Base-by-base conservation (phyloP, 352 stramenopile species). In the Globisporangium sylvaticum region DNA sequence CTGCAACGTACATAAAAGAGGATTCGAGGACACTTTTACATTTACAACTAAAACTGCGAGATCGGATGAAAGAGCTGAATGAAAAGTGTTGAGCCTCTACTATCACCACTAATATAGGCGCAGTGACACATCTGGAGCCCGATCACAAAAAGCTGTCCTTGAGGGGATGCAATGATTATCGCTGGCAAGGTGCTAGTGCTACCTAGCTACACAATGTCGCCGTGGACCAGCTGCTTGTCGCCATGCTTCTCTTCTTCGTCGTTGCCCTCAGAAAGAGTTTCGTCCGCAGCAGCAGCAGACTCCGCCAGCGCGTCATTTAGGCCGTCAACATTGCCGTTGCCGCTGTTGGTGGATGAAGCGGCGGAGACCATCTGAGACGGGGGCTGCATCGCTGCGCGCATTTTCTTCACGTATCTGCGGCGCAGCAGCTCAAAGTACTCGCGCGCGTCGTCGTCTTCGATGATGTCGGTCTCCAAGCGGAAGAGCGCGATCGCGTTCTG, bases 401-500 rank as follows among this genome's bases (percentile, higher is more conserved):
- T 71, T 58, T 74, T 83, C 76, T 92, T 90, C 27, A 80, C 25
- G 57, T 91, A 90, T 4, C 72, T 71, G 50, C 69, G 66, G 15
- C 79, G 77, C n/a, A 92, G 65, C 37, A 78, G 22, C 42, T 75
- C 64, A 57, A 86, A 88, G 64, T 74, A 87, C 24, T 83, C 77
- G 56, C 80, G 77, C 12, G 79, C 75, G 18, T 83, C 76, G 20
- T 71, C 65, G 56, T 91, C 82, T 20, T 82, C 52, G 15, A 89
- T 64, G 42, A 79, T 66, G 8, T 89, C 79, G 3, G 76, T 48
- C 54, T 91, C 74, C 20, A 87, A 56, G 22, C 77, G 78, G 22
- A 93, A 81, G 5, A 93, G 65, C 31, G 83, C 68, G 54, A 93
- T 88, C 27, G 81, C 74, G 50, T 93, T 93, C 67, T 88, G 81